phyloP scores from a whole-genome alignment of 2,329 filamentous ascomycete genomes.

The Cytospora leucostoma region DNA sequence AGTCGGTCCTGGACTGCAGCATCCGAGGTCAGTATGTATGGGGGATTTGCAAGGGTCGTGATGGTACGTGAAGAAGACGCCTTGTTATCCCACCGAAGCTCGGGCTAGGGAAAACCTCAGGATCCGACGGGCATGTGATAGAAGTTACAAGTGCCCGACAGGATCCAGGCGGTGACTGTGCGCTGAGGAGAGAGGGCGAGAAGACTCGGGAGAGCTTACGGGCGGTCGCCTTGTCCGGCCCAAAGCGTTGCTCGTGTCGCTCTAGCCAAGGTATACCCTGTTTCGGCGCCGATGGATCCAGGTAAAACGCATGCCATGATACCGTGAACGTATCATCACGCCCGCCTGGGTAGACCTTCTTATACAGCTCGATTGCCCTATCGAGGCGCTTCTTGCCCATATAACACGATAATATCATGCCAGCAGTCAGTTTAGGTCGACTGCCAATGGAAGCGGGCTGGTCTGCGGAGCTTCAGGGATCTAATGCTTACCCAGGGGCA shows the following conservation, averaged over 20 bases:
- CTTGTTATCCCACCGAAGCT: not conserved
- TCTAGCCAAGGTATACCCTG: conserved; percentile 46
- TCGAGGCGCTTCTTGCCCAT: conserved; percentile 77
- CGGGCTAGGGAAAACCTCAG: not conserved
- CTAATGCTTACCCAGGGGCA: conserved; percentile 58
- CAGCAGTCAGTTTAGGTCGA: conserved; percentile 39
- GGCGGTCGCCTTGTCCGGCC: conserved; percentile 52
- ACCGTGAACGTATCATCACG: conserved; percentile 69
- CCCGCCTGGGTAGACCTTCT: conserved; percentile 59
- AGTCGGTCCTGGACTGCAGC: conserved; percentile 60
- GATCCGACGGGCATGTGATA: not conserved
- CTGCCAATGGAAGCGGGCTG: conserved; percentile 28
- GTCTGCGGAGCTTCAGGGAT: not conserved
- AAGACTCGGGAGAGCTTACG: not conserved
- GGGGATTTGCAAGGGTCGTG: not conserved
- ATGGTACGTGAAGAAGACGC: not conserved
- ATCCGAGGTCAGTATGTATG: conserved; percentile 30
- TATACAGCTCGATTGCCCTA: conserved; percentile 68
- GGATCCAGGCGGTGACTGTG: not conserved
- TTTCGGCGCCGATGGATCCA: conserved; percentile 64
- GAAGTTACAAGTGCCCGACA: not conserved
- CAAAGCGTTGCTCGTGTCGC: conserved; percentile 66
- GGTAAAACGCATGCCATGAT: conserved; percentile 77
- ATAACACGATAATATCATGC: conserved; percentile 58
- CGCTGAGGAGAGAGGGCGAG: not conserved